Base-by-base conservation (phyloP, 345 rosid species). In the Melaleuca quinquenervia region DNA sequence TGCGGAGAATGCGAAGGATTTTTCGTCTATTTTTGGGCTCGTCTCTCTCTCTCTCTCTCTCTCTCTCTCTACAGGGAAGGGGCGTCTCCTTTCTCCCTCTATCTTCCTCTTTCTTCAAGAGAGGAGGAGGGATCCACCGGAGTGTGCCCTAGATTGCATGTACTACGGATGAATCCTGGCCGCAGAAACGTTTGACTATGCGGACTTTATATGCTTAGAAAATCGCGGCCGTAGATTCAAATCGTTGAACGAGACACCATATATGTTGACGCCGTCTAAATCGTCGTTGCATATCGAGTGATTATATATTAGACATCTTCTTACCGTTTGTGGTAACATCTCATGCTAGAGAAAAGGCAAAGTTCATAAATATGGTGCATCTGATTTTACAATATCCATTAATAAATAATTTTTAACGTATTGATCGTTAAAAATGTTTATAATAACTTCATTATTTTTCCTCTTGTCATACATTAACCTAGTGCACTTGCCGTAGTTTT, bases 391-490 rank as follows among this genome's bases (percentile, higher is more conserved):
- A 62, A 7, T 62, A 13, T 29, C 75, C 44, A 7, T 62, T 3
- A 62, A 14, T 27, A 53, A 27, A 62, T 12, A 27, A 62, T 6
- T 62, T 20, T 3, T 13, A 62, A 15, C 75, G 5, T 62, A 3
- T 14, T 29, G 20, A 13, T 14, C 29, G 21, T 1, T 62, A 27
- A 29, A 29, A 62, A 62, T 58, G 6, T 58, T 26, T n/a, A 2
- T 58, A 12, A 26, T 26, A 26, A 2, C 12, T 1, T 41, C 26
- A 24, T 5, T 26, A 56, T 1, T 5, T 26, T 56, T 51, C n/a
- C 13, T n/a, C 16, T 12, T 1, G 1, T n/a, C 6, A 58, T 1
- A 7, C 64, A 0, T 3, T 7, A 12, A 1, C 32, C 2, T 8
- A 6, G 18, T 50, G 15, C 52, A 11, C 52, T 5, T 16, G 4